A percentile compares a stretch with the other conserved stretches of the same genome.
phyloP scores from a whole-genome alignment of 768 basidiomycete species.

The Scleroderma bovista region DNA sequence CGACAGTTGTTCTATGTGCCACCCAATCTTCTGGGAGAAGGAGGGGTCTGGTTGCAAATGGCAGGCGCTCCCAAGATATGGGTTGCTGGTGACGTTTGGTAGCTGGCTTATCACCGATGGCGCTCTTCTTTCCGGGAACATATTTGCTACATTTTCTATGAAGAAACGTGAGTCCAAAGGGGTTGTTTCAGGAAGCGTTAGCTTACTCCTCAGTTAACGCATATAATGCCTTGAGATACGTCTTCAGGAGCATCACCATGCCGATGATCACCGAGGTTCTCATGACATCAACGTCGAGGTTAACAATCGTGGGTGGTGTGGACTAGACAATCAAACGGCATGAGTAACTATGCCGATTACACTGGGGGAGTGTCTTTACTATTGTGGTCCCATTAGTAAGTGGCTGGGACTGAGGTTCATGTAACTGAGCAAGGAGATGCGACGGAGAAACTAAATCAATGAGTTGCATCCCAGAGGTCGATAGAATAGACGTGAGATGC shows the following conservation, averaged over 20 bases:
- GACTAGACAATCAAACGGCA: constrained; percentile 3
- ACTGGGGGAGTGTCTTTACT: constrained; percentile 3
- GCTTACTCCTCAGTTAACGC: constrained; percentile 88
- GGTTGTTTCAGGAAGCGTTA: not conserved
- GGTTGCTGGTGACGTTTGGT: constrained; percentile 53
- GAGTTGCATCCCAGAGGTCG: constrained; percentile 77
- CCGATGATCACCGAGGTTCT: constrained; percentile 71
- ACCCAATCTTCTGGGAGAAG: constrained; percentile 56
- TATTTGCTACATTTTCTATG: constrained; percentile 89
- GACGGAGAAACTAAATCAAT: constrained; percentile 69
- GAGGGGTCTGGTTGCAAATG: constrained; percentile 57
- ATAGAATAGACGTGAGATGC: constrained; percentile 67
- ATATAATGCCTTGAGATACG: constrained; percentile 79
- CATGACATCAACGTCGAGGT: constrained; percentile 33
- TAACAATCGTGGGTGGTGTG: constrained; percentile 1
- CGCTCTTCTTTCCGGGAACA: constrained; percentile 81
- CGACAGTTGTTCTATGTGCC: constrained; percentile 59
- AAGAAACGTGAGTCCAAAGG: constrained; percentile 3
- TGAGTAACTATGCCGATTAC: not conserved
- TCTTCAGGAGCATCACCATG: constrained; percentile 85
- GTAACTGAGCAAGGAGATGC: constrained; percentile 60
- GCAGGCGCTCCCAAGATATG: constrained; percentile 70
- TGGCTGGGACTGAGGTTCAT: constrained; percentile 22
- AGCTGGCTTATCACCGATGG: constrained; percentile 80
- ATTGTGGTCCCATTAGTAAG: not conserved